Percentiles rank a stretch among this genome's conserved stretches.
Conservation (phyloP, 805 yeast species). For the Barnettozyma salicaria region DNA sequence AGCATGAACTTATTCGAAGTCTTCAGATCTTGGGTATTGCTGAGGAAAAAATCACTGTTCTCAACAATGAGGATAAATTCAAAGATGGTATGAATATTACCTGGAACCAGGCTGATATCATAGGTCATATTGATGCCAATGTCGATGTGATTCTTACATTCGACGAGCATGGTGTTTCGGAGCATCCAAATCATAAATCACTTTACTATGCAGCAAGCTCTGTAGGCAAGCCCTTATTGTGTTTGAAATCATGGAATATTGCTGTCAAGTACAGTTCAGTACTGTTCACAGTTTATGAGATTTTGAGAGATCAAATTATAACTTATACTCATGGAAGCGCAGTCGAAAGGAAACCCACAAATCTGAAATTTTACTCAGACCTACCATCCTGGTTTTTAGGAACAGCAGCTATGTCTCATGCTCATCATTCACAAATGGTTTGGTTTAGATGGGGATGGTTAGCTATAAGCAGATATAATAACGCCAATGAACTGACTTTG, state of each 20-base stretch:
- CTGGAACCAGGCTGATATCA: slow-evolving; percentile 54
- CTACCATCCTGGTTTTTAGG: slow-evolving; percentile 27
- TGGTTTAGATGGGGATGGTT: slow-evolving; percentile 96
- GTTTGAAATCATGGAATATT: slow-evolving; percentile 30
- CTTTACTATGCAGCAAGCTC: slow-evolving; percentile 40
- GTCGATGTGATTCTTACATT: slow-evolving; percentile 59
- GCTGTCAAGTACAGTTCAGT: slow-evolving; percentile 45
- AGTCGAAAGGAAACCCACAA: not conserved
- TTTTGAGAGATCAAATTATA: not conserved
- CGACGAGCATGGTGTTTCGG: slow-evolving; percentile 76
- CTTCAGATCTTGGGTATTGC: slow-evolving; percentile 48
- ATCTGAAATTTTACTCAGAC: slow-evolving; percentile 33
- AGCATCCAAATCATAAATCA: slow-evolving; percentile 81
- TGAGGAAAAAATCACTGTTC: slow-evolving; percentile 33
- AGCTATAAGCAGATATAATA: slow-evolving; percentile 66
- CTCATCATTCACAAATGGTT: slow-evolving; percentile 85
- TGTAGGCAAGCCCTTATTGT: slow-evolving; percentile 18
- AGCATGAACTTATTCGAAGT: slow-evolving; percentile 51
- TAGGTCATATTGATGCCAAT: slow-evolving; percentile 30
- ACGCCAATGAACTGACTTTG: slow-evolving; percentile 56
- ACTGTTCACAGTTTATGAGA: slow-evolving; percentile 11
- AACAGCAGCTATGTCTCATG: slow-evolving; percentile 70
- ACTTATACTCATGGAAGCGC: not conserved
- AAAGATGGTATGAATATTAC: slow-evolving; percentile 60
- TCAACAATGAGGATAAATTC: slow-evolving; percentile 42